Evolutionary conservation across 192 early-diverging fungal species (phyloP).

Genomic region (Spinellus fusiger): DNA sequence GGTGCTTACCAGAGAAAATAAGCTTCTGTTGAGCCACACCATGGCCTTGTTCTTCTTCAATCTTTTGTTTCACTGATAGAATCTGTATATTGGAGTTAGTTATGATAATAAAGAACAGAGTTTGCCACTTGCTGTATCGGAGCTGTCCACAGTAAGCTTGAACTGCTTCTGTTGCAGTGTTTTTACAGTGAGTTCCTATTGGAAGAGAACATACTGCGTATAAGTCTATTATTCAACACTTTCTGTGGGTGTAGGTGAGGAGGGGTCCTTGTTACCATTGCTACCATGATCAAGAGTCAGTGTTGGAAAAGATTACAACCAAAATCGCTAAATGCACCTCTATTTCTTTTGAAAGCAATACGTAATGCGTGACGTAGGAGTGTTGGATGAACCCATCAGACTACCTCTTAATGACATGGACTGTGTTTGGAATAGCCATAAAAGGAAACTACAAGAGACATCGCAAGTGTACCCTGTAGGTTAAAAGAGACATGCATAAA

Average conservation of each 20-base stretch:
- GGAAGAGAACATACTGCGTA: background rate
- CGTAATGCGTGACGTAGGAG: background rate
- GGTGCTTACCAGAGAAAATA: conserved; percentile 71
- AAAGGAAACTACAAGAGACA: too few relatives aligned
- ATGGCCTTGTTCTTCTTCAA: conserved; percentile 67
- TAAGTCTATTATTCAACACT: too few relatives aligned
- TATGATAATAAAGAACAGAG: background rate
- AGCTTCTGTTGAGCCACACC: conserved; percentile 74
- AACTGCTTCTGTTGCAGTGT: conserved; percentile 86
- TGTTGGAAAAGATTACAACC: background rate
- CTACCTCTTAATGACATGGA: too few relatives aligned
- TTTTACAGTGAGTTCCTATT: conserved; percentile 79
- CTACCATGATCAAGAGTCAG: background rate
- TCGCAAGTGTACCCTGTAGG: too few relatives aligned
- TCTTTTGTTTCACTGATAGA: conserved; percentile 68
- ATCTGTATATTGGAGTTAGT: conserved; percentile 45
- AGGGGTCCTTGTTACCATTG: too few relatives aligned
- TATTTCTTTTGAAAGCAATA: background rate
- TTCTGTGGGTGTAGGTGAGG: too few relatives aligned
- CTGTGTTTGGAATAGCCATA: too few relatives aligned
- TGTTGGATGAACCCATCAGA: too few relatives aligned
- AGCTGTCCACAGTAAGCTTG: conserved; percentile 67
- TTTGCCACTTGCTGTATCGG: conserved; percentile 44
- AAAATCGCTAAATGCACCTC: background rate
- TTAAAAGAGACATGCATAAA: too few relatives aligned